phyloP scores from a whole-genome alignment of 805 yeast genomes.

The Saturnispora galanensis region DNA sequence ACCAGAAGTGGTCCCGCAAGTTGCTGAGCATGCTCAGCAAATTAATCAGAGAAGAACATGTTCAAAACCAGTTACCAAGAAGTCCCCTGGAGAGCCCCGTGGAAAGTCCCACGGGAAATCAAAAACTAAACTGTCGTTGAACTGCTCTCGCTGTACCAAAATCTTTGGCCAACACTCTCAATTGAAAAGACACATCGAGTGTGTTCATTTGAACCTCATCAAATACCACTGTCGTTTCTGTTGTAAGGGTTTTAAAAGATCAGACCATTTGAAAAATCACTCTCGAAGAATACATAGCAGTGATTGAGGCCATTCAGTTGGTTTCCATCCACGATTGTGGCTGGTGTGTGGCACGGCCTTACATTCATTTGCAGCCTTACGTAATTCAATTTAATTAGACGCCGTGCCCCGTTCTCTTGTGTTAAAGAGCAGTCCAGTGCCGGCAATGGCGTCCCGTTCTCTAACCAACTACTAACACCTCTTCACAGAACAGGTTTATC shows the following conservation, averaged over 20 bases:
- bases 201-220: conserved; percentile 46
- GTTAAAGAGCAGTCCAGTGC: neutral
- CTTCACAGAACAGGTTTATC: conserved; percentile 3
- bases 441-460: neutral
- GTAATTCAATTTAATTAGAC: too few species aligned
- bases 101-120: too few species aligned
- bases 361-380: neutral
- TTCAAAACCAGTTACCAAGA: too few species aligned
- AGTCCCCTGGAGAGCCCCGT: too few species aligned
- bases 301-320: neutral
- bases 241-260: conserved; percentile 51
- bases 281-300: conserved; percentile 31
- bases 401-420: neutral
- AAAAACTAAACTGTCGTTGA: conserved; percentile 16
- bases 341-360: neutral
- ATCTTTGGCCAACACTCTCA: conserved; percentile 56
- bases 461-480: neutral
- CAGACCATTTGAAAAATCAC: conserved; percentile 61
- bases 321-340: neutral
- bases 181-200: conserved; percentile 54
- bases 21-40: too few species aligned
- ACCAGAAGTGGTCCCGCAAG: too few species aligned
- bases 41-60: too few species aligned
- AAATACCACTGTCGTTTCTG: conserved; percentile 49
- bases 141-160: conserved; percentile 27